These are phyloP conservation scores for Plasmodium gallinaceum DNA, from an alignment of 169 alveolate species.

Conservation along the genomic window DNA sequence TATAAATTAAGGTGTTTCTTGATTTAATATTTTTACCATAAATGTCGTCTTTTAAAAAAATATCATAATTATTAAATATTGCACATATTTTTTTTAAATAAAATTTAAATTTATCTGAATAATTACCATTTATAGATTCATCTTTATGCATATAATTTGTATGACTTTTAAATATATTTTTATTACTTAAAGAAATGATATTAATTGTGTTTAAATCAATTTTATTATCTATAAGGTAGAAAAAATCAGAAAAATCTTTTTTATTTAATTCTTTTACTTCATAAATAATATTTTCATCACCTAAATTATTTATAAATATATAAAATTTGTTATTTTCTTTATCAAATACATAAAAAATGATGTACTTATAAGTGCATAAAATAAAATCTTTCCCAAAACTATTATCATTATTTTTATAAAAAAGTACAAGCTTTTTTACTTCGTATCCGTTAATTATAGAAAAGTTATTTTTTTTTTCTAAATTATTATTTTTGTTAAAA, in stretches of 20 bases:
- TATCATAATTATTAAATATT: conserved; percentile 21
- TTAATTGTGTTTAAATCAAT: background rate
- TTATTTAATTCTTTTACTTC: conserved; percentile 22
- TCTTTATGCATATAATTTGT: background rate
- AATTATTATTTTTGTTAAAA: background rate
- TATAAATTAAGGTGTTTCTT: conserved; percentile 27
- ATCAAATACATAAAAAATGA: conserved; percentile 25
- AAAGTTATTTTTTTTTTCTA: conserved; percentile 1
- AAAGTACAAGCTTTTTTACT: conserved; percentile 29
- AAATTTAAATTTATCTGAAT: conserved; percentile 37
- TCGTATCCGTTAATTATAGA: conserved; percentile 5
- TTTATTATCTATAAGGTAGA: conserved; percentile 2
- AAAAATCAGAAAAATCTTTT: conserved; percentile 7
- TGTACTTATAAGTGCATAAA: conserved; percentile 18
- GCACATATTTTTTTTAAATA: conserved; percentile 32
- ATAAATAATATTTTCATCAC: conserved; percentile 19
- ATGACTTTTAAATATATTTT: background rate
- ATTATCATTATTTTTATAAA: conserved; percentile 22
- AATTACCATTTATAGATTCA: conserved; percentile 35
- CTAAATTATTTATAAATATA: conserved; percentile 14
- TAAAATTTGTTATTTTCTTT: conserved; percentile 33
- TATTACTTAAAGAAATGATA: conserved; percentile 26
- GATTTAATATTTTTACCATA: conserved; percentile 6
- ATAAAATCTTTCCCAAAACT: conserved; percentile 11
- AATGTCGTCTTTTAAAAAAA: conserved; percentile 12